phyloP scores from a whole-genome alignment of 495 filamentous ascomycete genomes.

The Extremus antarcticus region DNA sequence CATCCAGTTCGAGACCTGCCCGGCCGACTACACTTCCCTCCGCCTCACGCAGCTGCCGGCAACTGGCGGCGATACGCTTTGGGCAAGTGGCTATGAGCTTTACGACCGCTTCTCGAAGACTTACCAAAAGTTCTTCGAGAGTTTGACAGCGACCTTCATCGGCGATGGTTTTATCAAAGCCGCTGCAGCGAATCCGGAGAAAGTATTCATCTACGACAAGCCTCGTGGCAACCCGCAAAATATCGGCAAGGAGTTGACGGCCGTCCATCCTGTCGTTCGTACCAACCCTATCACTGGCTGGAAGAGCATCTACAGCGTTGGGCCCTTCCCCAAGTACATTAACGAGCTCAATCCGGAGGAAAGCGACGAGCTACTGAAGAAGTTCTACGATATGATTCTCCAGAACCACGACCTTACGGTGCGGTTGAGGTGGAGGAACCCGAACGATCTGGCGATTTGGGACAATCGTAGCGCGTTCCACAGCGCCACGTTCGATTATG shows the following conservation, averaged over 20 bases:
- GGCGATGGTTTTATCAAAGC: conserved; percentile 49
- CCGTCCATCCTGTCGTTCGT: conserved; percentile 62
- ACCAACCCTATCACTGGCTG: conserved; percentile 76
- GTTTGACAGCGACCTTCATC: conserved; percentile 55
- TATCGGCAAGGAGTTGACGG: conserved; percentile 48
- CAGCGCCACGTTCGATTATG: conserved; percentile 59
- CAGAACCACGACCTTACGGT: conserved; percentile 78
- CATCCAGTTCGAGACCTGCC: conserved; percentile 30
- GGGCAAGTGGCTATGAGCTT: conserved; percentile 66
- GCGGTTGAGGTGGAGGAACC: conserved; percentile 42
- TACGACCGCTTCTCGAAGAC: conserved; percentile 63
- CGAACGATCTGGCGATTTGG: conserved; percentile 52
- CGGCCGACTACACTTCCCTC: conserved; percentile 25
- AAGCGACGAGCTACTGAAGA: conserved; percentile 44
- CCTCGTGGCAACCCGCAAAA: conserved; percentile 57
- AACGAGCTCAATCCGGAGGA: conserved; percentile 57
- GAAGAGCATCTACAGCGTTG: conserved; percentile 60
- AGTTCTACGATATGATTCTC: conserved; percentile 38
- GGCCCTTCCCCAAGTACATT: conserved; percentile 51
- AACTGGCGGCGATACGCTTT: conserved; percentile 55
- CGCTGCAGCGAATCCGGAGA: conserved; percentile 44
- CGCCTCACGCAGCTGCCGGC: conserved; percentile 45
- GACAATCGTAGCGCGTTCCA: conserved; percentile 66
- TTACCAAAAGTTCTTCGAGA: conserved; percentile 58
- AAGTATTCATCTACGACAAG: conserved; percentile 43